phyloP scores from a whole-genome alignment of 164 flowering plant genomes.

The Piper betle region DNA sequence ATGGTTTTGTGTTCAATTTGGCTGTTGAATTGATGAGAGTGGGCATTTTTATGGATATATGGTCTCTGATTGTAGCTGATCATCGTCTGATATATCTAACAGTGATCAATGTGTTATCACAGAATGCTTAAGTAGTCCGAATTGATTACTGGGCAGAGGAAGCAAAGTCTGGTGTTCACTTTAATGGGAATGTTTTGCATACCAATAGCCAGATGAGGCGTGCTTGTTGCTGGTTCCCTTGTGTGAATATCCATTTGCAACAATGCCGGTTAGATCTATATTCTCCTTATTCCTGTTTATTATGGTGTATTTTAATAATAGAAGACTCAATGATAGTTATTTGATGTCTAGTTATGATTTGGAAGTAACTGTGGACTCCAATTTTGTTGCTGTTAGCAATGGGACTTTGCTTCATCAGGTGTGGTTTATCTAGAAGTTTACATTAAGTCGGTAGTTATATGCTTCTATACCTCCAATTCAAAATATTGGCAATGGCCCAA shows the following conservation, averaged over 20 bases:
- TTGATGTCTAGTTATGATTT: conserved; percentile 61
- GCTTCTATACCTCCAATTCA: too few species aligned
- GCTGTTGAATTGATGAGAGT: too few species aligned
- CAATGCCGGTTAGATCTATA: conserved; percentile 52
- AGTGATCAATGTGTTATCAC: conserved; percentile 26
- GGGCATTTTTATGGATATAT: too few species aligned
- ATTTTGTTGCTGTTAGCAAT: conserved; percentile 82
- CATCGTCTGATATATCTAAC: not conserved
- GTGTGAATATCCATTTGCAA: conserved; percentile 59
- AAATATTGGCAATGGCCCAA: too few species aligned
- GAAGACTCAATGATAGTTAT: not conserved
- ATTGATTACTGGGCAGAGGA: conserved; percentile 84
- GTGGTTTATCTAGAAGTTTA: conserved; percentile 1
- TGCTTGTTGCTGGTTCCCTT: conserved; percentile 96
- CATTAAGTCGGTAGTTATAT: too few species aligned
- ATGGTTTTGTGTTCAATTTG: too few species aligned
- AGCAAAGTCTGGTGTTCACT: conserved; percentile 76
- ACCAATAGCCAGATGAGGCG: conserved; percentile 91
- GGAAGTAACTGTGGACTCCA: conserved; percentile 76
- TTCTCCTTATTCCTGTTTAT: not conserved
- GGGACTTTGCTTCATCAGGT: conserved; percentile 91
- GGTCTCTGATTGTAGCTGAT: too few species aligned
- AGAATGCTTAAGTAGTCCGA: conserved; percentile 75
- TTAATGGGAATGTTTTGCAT: conserved; percentile 46
- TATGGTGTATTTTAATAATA: not conserved